Base-by-base conservation (phyloP, 306 rosid genomes). In the Prunus davidiana region DNA sequence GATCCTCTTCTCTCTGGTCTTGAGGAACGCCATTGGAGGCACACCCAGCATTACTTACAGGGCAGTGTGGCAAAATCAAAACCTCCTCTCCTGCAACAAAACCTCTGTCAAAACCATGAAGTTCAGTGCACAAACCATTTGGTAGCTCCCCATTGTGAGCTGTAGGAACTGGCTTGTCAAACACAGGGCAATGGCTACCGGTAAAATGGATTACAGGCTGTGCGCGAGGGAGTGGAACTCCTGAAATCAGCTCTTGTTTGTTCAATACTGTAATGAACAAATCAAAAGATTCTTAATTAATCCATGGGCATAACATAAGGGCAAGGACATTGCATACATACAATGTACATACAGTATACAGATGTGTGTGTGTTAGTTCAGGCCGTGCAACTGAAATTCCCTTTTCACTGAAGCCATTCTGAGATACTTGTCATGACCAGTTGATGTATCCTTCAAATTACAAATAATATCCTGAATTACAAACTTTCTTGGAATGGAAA, bases 231-330 rank as follows among this genome's bases (percentile, higher is more conserved):
- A 85, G 78, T 64, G 78, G 73, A 63, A 81, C 85, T 63, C 76
- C 89, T 2, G 87, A 83, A 83, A 86, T 49, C 19, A 78, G 71
- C 34, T 78, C 88, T 19, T 87, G 87, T 60, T 68, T 82, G 69
- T 79, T 84, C 80, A 87, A 80, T 30, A 78, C 97, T 95, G 89
- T 82, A 73, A 28, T 19, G 57, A 71, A 52, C 24, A 70, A 24
- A 60, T 18, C 32, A 47, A 56, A 77, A 63, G 2, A 60, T 6
- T 25, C 28, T n/a, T 52, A 27, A 72, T 43, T 12, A 66, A 55
- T 14, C 65, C 62, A 38, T 18, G 20, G n/a, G 43, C 43, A 38
- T 38, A 6, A 25, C 9, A 43, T 69, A 13, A 51, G 25, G 32
- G 22, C 22, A 50, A 50, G 8, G 34, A 18, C 30, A 55, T 5